These are phyloP conservation scores for Peronosclerospora sorghi DNA, from an alignment of 352 stramenopile species.

Conservation along the genomic window DNA sequence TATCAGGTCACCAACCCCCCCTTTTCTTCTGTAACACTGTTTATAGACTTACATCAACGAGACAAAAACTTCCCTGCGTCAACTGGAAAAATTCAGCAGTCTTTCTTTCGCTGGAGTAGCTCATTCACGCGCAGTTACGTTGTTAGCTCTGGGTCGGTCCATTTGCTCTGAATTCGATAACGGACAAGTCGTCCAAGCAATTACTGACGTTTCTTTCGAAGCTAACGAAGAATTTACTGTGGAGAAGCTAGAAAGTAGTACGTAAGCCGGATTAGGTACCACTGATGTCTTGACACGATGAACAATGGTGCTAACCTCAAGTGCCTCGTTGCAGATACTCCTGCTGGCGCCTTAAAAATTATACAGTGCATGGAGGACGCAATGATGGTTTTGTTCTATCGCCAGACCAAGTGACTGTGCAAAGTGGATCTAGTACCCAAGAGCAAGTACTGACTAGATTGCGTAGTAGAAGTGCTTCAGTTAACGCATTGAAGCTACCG, in stretches of 20 bases:
- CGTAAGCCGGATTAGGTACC: neutral
- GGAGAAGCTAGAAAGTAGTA: conserved; percentile 38
- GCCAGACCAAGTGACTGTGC: conserved; percentile 20
- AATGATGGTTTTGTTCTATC: conserved; percentile 21
- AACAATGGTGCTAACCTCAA: neutral
- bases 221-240: conserved; percentile 26
- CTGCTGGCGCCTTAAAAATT: conserved; percentile 48
- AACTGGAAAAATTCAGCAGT: conserved; percentile 13
- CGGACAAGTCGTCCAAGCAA: conserved; percentile 12
- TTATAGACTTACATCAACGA: conserved; percentile 5
- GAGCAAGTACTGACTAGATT: conserved; percentile 18
- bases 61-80: conserved; percentile 2
- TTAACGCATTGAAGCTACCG: conserved; percentile 16
- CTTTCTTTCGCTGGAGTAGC: conserved; percentile 26
- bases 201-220: conserved; percentile 35
- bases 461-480: neutral
- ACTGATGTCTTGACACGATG: neutral
- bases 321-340: conserved; percentile 26
- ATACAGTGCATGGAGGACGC: conserved; percentile 32
- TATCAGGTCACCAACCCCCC: conserved; percentile 36
- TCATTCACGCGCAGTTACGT: conserved; percentile 9
- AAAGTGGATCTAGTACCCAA: conserved; percentile 15
- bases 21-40: conserved; percentile 19
- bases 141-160: conserved; percentile 24
- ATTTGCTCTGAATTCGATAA: conserved; percentile 11